Base-by-base conservation (phyloP, 2,329 filamentous ascomycete species). In the Hypoxylon sp. region DNA sequence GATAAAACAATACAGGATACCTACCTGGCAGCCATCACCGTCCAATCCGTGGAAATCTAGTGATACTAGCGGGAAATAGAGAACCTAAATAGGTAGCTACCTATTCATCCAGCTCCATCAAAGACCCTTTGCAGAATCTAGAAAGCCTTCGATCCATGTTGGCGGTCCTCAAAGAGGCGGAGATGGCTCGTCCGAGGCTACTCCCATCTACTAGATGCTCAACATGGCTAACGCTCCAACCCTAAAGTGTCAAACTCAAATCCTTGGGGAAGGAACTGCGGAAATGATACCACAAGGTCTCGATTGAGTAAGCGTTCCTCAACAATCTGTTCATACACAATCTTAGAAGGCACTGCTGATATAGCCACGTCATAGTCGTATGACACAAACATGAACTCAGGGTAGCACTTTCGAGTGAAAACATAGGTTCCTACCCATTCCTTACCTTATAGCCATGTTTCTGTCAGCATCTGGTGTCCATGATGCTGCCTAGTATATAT, bases 331-430 rank as follows among this genome's bases (percentile, higher is more conserved):
- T 4, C 10, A 45, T 21, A 34, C 36, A 30, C 6, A 7, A 7
- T 30, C 34, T 19, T 34, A 32, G 51, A 59, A 50, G 50, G 51
- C 7, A 30, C 38, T 17, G n/a, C 32, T 30, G 14, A 7, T 43
- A 11, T 34, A 5, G 38, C 46, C 48, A 67, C 65, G 64, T 56
- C 61, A 63, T 60, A 48, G 21, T 62, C 53, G 49, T 63, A 57
- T 21, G 36, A 70, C 30, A 14, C 60, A 65, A 67, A 50, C 52
- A 57, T 46, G 34, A 45, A 45, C 36, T 57, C 10, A 14, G 9
- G 6, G 45, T 56, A 23, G 23, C 49, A 64, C 65, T 45, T 36
- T n/a, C 52, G n/a, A 30, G 48, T 59, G 25, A 49, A 51, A 41
- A 65, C 19, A 28, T 1, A 21, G 19, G 52, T 17, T 28, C 25